A percentile compares a stretch with the other conserved stretches of the same genome.
Conservation (phyloP, 495 filamentous ascomycete genomes). For the Durotheca rogersii region DNA sequence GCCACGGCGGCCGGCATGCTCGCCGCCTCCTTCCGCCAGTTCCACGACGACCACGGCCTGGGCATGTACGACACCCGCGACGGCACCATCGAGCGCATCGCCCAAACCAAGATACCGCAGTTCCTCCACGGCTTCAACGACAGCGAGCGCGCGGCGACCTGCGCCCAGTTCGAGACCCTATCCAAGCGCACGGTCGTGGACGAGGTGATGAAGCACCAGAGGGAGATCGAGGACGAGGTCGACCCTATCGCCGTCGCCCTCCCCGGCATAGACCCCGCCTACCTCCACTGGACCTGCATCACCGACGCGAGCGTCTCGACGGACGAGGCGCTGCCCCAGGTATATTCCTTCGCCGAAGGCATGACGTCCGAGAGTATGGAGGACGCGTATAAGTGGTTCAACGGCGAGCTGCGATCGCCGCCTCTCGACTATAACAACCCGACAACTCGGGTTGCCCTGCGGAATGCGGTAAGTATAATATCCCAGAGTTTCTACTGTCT, state of each 20-base stretch:
- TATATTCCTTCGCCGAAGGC: neutral
- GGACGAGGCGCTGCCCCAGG: neutral
- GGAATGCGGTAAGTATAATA: constrained; percentile 16
- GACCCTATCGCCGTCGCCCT: neutral
- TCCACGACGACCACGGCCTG: constrained; percentile 1
- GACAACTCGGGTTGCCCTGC: neutral
- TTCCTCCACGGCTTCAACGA: neutral
- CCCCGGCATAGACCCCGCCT: neutral
- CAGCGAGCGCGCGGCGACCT: neutral
- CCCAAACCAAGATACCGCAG: neutral
- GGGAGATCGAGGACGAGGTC: neutral
- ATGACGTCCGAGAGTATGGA: neutral
- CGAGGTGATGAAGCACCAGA: neutral
- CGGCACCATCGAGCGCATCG: neutral
- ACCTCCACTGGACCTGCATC: neutral
- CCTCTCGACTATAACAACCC: constrained; percentile 17
- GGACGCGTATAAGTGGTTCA: constrained; percentile 20
- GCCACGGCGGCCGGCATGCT: neutral
- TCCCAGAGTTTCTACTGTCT: neutral
- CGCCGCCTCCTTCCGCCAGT: constrained; percentile 1
- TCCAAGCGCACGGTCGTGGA: neutral
- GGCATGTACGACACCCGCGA: neutral
- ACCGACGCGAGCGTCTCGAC: neutral
- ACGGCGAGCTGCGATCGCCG: constrained; percentile 17
- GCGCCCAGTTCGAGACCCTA: neutral